phyloP scores from a whole-genome alignment of 139 green algal species.

The Chlamydomonas urium region DNA sequence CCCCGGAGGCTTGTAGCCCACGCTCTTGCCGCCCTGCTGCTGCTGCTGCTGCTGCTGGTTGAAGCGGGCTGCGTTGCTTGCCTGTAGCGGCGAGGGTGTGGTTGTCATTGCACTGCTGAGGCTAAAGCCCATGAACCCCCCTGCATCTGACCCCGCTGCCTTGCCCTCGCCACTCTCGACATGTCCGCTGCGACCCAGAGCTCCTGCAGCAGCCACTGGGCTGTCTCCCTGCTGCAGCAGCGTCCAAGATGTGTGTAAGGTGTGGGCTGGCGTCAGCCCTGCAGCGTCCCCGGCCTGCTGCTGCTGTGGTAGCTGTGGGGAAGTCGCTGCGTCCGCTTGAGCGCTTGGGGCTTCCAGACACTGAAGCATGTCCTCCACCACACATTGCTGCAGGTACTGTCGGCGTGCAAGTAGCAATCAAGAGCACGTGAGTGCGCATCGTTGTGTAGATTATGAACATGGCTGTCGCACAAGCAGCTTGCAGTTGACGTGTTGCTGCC shows the following conservation, averaged over 20 bases:
- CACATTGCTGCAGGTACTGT: conserved; percentile 14
- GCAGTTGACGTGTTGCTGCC: no score
- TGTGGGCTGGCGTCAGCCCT: background rate
- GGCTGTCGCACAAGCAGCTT: no score
- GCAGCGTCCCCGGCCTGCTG: no score
- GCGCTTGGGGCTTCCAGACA: conserved; percentile 33
- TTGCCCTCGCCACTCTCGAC: background rate
- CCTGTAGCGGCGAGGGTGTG: background rate
- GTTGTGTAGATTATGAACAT: no score
- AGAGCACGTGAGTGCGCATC: no score
- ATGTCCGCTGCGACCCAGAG: background rate
- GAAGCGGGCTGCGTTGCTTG: background rate
- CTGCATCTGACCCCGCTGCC: no score
- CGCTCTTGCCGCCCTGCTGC: background rate
- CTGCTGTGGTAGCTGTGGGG: background rate
- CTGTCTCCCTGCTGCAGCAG: background rate
- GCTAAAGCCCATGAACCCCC: background rate
- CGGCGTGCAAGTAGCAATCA: no score
- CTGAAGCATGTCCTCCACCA: conserved; percentile 30
- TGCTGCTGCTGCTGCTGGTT: conserved; percentile 8
- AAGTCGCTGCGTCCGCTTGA: background rate
- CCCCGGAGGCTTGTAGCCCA: background rate
- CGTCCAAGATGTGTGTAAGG: background rate
- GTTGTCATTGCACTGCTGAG: conserved; percentile 15
- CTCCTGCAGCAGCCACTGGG: background rate